These are phyloP conservation scores for Torulaspora indica DNA, from an alignment of 805 yeast species.

Conservation along the genomic window DNA sequence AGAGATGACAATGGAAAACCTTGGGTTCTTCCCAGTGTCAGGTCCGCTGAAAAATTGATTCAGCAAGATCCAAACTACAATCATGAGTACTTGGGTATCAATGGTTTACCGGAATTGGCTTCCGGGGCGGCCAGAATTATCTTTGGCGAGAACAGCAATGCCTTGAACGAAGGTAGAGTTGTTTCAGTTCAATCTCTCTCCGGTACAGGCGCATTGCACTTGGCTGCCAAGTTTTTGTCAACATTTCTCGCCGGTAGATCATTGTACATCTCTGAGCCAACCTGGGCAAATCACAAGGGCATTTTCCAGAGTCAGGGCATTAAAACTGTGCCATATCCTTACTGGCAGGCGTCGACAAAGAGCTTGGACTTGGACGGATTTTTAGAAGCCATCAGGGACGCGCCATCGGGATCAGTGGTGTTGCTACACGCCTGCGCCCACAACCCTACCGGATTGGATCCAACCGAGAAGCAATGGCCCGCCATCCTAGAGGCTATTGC, in stretches of 20 bases:
- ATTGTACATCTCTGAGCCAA: constrained; percentile 77
- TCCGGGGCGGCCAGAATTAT: constrained; percentile 68
- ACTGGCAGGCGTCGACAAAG: constrained; percentile 74
- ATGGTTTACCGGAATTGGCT: constrained; percentile 67
- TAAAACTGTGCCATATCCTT: constrained; percentile 66
- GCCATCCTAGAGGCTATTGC: constrained; percentile 59
- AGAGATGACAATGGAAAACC: constrained; percentile 86
- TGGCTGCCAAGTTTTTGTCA: constrained; percentile 59
- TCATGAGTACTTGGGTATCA: constrained; percentile 85
- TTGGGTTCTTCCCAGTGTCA: constrained; percentile 76
- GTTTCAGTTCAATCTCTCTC: constrained; percentile 85
- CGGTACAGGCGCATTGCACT: constrained; percentile 94
- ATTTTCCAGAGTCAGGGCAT: constrained; percentile 72
- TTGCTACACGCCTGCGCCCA: constrained; percentile 94
- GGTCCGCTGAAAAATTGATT: constrained; percentile 60
- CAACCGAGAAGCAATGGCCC: constrained; percentile 76
- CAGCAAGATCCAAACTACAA: constrained; percentile 57
- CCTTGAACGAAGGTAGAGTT: constrained; percentile 56
- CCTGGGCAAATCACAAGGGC: constrained; percentile 96
- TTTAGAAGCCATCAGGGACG: constrained; percentile 53
- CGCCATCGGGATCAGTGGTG: constrained; percentile 74
- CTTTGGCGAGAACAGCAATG: constrained; percentile 55
- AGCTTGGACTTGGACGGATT: constrained; percentile 68
- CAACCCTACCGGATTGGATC: constrained; percentile 97
- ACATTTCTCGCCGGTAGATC: constrained; percentile 37